Conservation (phyloP, 257 asterid genomes). For the Apocynum venetum region DNA sequence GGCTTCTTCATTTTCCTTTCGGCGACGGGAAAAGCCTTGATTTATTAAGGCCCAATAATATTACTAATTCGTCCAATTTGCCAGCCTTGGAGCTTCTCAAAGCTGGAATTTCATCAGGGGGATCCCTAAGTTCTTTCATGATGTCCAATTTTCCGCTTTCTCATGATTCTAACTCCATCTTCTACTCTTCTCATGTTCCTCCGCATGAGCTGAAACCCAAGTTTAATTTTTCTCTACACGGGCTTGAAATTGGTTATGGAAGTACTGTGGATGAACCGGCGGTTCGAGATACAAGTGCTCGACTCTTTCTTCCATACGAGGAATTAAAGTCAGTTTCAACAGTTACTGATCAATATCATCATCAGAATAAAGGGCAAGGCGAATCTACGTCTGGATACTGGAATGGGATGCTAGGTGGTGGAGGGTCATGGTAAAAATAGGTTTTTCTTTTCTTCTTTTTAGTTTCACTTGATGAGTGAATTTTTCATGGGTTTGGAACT, state of each 20-base stretch:
- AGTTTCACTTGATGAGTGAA: constrained; percentile 3
- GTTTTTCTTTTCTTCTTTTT: constrained; percentile 2
- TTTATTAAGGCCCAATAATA: background rate
- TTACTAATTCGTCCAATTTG: background rate
- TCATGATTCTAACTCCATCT: constrained; percentile 25
- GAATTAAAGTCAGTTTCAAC: constrained; percentile 43
- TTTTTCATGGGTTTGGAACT: constrained; percentile 3
- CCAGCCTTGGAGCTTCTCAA: constrained; percentile 42
- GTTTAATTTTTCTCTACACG: constrained; percentile 54
- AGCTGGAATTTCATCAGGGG: constrained; percentile 21
- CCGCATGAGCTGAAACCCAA: constrained; percentile 40
- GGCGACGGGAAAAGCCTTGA: background rate
- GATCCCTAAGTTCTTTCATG: constrained; percentile 33
- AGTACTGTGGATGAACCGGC: constrained; percentile 17
- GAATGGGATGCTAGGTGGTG: constrained; percentile 62
- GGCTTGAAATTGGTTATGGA: constrained; percentile 14
- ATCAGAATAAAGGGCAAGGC: constrained; percentile 41
- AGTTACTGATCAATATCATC: constrained; percentile 7
- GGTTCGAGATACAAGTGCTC: constrained; percentile 28
- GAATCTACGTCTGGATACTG: constrained; percentile 43
- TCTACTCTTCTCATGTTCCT: constrained; percentile 25
- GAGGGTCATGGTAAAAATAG: constrained; percentile 40
- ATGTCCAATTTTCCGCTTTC: constrained; percentile 18
- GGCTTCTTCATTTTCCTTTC: constrained; percentile 21
- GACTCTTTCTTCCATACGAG: constrained; percentile 48